phyloP scores from a whole-genome alignment of 2,329 filamentous ascomycete genomes.

The Coniella vitis region DNA sequence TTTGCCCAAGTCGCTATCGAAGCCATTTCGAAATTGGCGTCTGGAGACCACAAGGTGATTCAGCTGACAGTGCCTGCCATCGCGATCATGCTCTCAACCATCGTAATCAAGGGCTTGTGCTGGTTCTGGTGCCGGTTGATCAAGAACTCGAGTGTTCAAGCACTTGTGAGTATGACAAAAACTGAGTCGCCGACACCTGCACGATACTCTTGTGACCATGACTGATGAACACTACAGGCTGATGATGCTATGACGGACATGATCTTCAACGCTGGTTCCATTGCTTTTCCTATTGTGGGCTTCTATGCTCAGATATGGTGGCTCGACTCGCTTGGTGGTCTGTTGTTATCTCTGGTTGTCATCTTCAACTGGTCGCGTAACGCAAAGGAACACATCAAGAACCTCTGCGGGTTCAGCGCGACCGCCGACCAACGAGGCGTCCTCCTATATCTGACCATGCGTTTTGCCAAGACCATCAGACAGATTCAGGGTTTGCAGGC shows the following conservation, averaged over 20 bases:
- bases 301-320: conserved; percentile 76
- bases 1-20: conserved; percentile 73
- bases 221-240: conserved; percentile 22
- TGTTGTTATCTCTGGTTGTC: conserved; percentile 71
- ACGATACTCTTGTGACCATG: too few species aligned
- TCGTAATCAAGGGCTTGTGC: conserved; percentile 73
- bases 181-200: too few species aligned
- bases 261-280: conserved; percentile 84
- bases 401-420: conserved; percentile 72
- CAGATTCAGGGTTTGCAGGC: conserved; percentile 81
- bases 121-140: conserved; percentile 87
- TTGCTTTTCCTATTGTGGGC: conserved; percentile 76
- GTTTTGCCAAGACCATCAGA: conserved; percentile 80
- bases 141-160: conserved; percentile 79
- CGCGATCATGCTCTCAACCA: conserved; percentile 72
- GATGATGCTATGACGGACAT: conserved; percentile 46
- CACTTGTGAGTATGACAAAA: conserved; percentile 38
- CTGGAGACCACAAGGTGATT: conserved; percentile 60
- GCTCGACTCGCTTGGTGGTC: conserved; percentile 73
- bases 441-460: conserved; percentile 84
- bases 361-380: conserved; percentile 74
- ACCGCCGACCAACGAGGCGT: conserved; percentile 78
- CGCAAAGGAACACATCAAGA: conserved; percentile 69
- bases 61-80: conserved; percentile 67
- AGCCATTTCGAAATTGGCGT: conserved; percentile 57